Percentiles rank a stretch among this genome's conserved stretches.
Conservation (phyloP, 169 alveolate species). For the Plasmodium coatneyi region DNA sequence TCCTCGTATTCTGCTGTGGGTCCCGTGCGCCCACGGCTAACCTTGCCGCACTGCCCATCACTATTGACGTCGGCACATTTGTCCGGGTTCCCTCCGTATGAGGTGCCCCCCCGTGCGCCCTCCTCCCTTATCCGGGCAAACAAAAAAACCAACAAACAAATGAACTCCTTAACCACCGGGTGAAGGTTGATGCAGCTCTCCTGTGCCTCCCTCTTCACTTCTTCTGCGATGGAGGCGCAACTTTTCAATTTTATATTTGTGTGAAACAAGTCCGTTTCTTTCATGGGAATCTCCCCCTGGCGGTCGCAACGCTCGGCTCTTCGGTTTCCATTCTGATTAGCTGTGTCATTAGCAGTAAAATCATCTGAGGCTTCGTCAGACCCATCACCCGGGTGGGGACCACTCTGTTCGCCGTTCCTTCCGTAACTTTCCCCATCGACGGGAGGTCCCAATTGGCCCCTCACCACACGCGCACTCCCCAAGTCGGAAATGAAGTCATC, state of each 20-base stretch:
- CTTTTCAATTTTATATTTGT: not conserved
- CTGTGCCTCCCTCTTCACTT: not conserved
- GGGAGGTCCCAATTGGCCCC: not conserved
- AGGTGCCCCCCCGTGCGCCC: not conserved
- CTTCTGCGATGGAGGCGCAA: constrained; percentile 24
- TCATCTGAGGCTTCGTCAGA: not conserved
- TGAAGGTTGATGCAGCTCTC: constrained; percentile 4
- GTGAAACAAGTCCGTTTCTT: not conserved
- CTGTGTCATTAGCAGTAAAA: not conserved
- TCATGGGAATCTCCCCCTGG: not conserved
- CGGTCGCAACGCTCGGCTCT: not conserved
- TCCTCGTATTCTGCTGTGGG: not conserved
- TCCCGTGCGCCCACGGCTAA: not conserved
- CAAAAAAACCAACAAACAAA: constrained; percentile 19
- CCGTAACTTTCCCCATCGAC: not conserved
- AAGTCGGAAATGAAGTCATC: constrained; percentile 51
- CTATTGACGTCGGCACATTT: not conserved
- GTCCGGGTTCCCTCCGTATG: not conserved
- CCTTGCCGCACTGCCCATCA: not conserved
- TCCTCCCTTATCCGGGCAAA: constrained; percentile 23
- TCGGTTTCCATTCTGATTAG: not conserved
- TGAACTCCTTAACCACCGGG: constrained; percentile 50
- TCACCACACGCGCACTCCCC: not conserved
- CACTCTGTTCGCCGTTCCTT: not conserved
- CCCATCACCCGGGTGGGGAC: not conserved